Evolutionary conservation across 1,284 basidiomycete genomes (phyloP).

Genomic region (Veloboletus limbatus): DNA sequence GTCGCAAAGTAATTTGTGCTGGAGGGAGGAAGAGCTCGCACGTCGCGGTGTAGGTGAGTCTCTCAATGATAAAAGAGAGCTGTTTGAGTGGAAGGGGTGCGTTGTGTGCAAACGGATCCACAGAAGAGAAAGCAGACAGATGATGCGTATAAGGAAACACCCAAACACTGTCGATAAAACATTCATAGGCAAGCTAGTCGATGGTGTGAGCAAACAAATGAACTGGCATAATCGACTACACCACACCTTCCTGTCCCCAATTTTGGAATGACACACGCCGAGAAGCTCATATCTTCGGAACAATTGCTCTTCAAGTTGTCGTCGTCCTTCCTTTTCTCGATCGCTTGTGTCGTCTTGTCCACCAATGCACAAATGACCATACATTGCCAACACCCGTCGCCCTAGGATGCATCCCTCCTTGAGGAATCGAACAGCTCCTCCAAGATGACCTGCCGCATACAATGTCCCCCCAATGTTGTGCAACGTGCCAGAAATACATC

Average conservation of each 20-base stretch:
- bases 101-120: constrained; percentile 32
- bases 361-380: neutral
- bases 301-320: constrained; percentile 58
- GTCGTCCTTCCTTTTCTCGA: constrained; percentile 52
- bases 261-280: constrained; percentile 70
- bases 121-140: constrained; percentile 26
- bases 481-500: constrained; percentile 66
- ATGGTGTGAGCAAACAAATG: constrained; percentile 7
- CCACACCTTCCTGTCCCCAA: constrained; percentile 64
- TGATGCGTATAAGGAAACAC: constrained; percentile 49
- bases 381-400: constrained; percentile 40
- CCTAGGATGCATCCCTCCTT: constrained; percentile 58
- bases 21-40: constrained; percentile 59
- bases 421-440: constrained; percentile 63
- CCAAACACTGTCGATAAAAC: constrained; percentile 51
- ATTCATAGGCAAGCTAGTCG: constrained; percentile 55
- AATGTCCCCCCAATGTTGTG: constrained; percentile 63
- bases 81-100: constrained; percentile 45
- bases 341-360: constrained; percentile 20
- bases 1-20: constrained; percentile 34
- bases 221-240: neutral
- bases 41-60: constrained; percentile 60
- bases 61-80: constrained; percentile 57
- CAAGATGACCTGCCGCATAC: constrained; percentile 58
- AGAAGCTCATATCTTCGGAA: constrained; percentile 77